Evolutionary conservation across 768 basidiomycete species (phyloP).

Genomic region (Russula dissimulans): DNA sequence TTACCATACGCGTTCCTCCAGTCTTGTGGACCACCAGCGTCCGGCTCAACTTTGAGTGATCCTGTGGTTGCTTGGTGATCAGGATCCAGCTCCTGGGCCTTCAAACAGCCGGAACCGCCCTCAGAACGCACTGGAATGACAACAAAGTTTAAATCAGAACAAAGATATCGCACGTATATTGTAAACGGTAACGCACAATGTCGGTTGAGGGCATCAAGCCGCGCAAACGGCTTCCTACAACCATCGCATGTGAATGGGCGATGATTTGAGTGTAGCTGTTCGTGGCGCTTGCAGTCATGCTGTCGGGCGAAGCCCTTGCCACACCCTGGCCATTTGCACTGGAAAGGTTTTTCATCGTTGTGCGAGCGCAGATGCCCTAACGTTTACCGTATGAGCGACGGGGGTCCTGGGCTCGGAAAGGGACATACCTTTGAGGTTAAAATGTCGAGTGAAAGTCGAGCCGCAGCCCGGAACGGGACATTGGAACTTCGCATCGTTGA

Average conservation of each 20-base stretch:
- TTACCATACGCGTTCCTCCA: neutral
- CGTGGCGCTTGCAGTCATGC: slow-evolving; percentile 95
- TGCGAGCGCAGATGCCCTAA: slow-evolving; percentile 89
- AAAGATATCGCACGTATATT: neutral
- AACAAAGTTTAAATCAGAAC: neutral
- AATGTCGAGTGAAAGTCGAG: slow-evolving; percentile 93
- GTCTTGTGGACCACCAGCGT: neutral
- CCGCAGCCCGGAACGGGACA: slow-evolving; percentile 95
- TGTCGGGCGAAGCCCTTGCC: slow-evolving; percentile 90
- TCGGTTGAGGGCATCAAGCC: slow-evolving; percentile 90
- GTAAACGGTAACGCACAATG: slow-evolving; percentile 48
- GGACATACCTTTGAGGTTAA: slow-evolving; percentile 77
- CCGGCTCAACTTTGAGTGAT: slow-evolving; percentile 1
- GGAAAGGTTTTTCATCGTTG: slow-evolving; percentile 90
- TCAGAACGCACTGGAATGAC: slow-evolving; percentile 57
- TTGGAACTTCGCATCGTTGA: slow-evolving; percentile 79
- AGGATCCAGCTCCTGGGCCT: slow-evolving; percentile 29
- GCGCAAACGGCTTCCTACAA: slow-evolving; percentile 86
- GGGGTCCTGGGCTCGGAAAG: neutral
- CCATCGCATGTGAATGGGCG: slow-evolving; percentile 90
- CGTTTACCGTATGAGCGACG: neutral
- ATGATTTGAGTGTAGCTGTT: slow-evolving; percentile 88
- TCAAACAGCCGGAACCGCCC: slow-evolving; percentile 68
- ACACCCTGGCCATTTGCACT: slow-evolving; percentile 92
- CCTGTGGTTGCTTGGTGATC: slow-evolving; percentile 1